phyloP scores from a whole-genome alignment of 1,284 basidiomycete genomes.

The Rhizopogon parksii region DNA sequence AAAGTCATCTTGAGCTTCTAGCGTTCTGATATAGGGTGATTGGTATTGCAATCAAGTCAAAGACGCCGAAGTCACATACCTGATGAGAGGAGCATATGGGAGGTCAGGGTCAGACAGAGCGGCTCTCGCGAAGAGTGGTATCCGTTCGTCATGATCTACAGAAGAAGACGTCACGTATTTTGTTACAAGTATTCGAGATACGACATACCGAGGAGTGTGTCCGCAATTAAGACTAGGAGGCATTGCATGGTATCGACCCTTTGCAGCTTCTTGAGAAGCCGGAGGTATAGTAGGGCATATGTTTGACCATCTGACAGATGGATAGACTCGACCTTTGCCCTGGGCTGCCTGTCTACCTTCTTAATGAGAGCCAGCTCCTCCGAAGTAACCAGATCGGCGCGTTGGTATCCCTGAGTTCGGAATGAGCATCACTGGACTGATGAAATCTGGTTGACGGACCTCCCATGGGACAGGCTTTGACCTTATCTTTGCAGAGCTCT shows the following conservation, averaged over 20 bases:
- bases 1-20: conserved; percentile 90
- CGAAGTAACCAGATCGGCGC: conserved; percentile 82
- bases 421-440: conserved; percentile 11
- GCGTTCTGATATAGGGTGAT: conserved; percentile 41
- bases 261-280: conserved; percentile 88
- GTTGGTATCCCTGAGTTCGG: conserved; percentile 76
- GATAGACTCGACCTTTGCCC: conserved; percentile 64
- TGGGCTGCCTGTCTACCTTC: conserved; percentile 79
- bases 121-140: conserved; percentile 63
- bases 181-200: neutral
- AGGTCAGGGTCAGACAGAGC: conserved; percentile 65
- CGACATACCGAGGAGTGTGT: conserved; percentile 73
- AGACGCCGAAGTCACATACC: conserved; percentile 37
- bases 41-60: neutral
- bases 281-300: conserved; percentile 88
- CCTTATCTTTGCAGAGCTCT: conserved; percentile 81
- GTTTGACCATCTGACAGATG: conserved; percentile 73
- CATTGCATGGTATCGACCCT: conserved; percentile 92
- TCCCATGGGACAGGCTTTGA: conserved; percentile 95
- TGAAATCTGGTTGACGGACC: conserved; percentile 38
- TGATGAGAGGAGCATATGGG: conserved; percentile 79
- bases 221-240: conserved; percentile 85
- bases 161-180: neutral
- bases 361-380: conserved; percentile 91
- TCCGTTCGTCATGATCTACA: conserved; percentile 71